A percentile compares a stretch with the other conserved stretches of the same genome.
Conservation (phyloP, 176 grass and related monocot species). For the Juncus inflexus region DNA sequence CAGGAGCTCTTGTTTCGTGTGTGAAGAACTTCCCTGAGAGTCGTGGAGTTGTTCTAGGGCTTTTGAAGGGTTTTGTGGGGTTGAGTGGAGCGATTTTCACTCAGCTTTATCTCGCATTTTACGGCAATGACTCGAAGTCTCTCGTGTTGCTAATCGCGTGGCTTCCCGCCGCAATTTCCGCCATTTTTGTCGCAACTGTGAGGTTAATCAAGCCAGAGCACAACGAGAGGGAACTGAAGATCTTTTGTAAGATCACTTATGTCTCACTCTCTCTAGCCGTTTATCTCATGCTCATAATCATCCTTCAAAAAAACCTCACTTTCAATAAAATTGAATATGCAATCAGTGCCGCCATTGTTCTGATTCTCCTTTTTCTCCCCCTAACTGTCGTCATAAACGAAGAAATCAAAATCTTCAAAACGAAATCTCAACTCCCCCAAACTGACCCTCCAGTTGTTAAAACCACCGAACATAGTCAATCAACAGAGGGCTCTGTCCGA, state of each 20-base stretch:
- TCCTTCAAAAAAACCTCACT: slow-evolving; percentile 39
- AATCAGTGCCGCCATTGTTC: slow-evolving; percentile 39
- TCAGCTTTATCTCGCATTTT: slow-evolving; percentile 67
- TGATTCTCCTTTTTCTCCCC: slow-evolving; percentile 62
- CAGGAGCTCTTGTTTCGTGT: slow-evolving; percentile 49
- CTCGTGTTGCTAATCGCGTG: slow-evolving; percentile 74
- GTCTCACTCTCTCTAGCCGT: slow-evolving; percentile 53
- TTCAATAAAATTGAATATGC: slow-evolving; percentile 47
- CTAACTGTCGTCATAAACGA: slow-evolving; percentile 53
- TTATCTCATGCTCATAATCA: slow-evolving; percentile 62
- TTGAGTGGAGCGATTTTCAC: slow-evolving; percentile 89
- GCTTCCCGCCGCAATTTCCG: slow-evolving; percentile 65
- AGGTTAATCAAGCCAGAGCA: slow-evolving; percentile 45
- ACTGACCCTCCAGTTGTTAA: slow-evolving; percentile 5
- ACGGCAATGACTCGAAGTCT: slow-evolving; percentile 42
- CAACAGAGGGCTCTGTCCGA: not conserved
- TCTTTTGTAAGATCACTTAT: slow-evolving; percentile 65
- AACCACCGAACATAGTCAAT: not conserved
- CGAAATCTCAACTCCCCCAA: slow-evolving; percentile 16
- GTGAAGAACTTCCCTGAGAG: slow-evolving; percentile 78
- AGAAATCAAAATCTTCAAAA: slow-evolving; percentile 37
- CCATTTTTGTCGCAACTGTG: slow-evolving; percentile 57
- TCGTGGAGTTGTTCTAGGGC: slow-evolving; percentile 52
- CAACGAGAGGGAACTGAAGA: slow-evolving; percentile 37
- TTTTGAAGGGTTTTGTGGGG: slow-evolving; percentile 73